Evolutionary conservation across 2,329 filamentous ascomycete species (phyloP), one percentile per base, ranked within the genome.

Genomic region (Talaromyces sp.): DNA sequence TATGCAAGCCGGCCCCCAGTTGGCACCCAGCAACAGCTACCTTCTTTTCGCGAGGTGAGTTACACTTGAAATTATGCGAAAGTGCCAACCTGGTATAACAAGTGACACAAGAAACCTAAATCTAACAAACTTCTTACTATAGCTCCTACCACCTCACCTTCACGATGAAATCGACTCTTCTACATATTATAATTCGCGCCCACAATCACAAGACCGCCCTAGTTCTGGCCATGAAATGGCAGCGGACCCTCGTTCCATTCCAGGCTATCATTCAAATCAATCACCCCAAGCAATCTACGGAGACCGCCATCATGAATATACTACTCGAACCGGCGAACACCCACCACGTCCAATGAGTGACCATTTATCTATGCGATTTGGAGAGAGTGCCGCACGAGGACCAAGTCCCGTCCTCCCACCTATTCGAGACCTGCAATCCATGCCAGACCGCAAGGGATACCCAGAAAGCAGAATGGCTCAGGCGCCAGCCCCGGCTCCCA

Each of bases 91-190:
- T 19, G 13, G 20, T 20, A 16, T 6, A 17, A 24, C 19, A 39
- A 20, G 19, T 19, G 16, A 10, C 8, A 39, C 10, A 19, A 19
- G 17, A 11, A 17, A 17, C 7, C n/a, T 4, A 20, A 20, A 14
- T 19, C 41, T 44, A 20, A 39, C 20, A 24, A 35, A 13, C n/a
- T n/a, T 4, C 4, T 7, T 11, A 7, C 9, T n/a, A 14, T 43
- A 75, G 72, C 63, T 75, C 11, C 70, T 75, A 13, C 72, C 72
- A 22, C 64, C 71, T 51, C 70, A 75, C 55, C 65, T 75, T 9
- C 72, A 75, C 53, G 71, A 74, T 55, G 72, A 73, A 54, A 75
- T 75, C 54, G 72, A 75, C 30, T 73, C 72, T 19, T 68, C 67
- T 11, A 62, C 71, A 55, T 73, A 69, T 55, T 65, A 65, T 49